Percentiles rank a stretch among this genome's conserved stretches.
phyloP scores from a whole-genome alignment of 2,329 filamentous ascomycete genomes.

The Knufia petricola region DNA sequence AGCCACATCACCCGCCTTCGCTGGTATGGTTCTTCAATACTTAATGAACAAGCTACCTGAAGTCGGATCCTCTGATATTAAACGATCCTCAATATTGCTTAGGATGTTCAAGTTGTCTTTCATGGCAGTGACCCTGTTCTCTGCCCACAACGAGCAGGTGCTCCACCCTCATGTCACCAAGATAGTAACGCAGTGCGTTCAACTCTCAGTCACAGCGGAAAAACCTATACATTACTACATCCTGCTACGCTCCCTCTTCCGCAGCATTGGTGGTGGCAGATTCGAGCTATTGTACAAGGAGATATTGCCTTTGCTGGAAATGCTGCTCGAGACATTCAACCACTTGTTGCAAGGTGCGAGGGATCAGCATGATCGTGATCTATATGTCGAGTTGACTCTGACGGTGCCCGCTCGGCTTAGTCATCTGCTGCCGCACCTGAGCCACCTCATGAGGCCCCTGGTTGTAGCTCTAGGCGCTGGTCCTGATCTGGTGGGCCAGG shows the following conservation, averaged over 20 bases:
- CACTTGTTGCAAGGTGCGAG: slow-evolving; percentile 83
- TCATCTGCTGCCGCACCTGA: slow-evolving; percentile 88
- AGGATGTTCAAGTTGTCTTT: slow-evolving; percentile 96
- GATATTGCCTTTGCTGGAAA: slow-evolving; percentile 88
- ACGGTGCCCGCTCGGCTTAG: slow-evolving; percentile 91
- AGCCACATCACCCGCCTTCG: slow-evolving; percentile 93
- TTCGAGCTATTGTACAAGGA: slow-evolving; percentile 99
- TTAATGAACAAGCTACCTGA: slow-evolving; percentile 94
- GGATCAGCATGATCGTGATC: slow-evolving; percentile 80
- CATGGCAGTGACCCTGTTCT: slow-evolving; percentile 97
- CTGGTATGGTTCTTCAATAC: slow-evolving; percentile 94
- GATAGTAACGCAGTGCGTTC: slow-evolving; percentile 94
- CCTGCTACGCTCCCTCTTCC: slow-evolving; percentile 79
- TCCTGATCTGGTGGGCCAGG: slow-evolving; percentile 88
- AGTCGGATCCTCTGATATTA: slow-evolving; percentile 82
- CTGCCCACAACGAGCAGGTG: slow-evolving; percentile 88
- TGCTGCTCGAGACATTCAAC: slow-evolving; percentile 94
- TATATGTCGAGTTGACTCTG: slow-evolving; percentile 93
- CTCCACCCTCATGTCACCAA: slow-evolving; percentile 91
- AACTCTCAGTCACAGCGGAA: slow-evolving; percentile 87
- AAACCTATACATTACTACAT: slow-evolving; percentile 99
- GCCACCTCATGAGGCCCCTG: slow-evolving; percentile 90
- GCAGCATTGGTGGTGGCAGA: slow-evolving; percentile 91
- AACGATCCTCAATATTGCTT: slow-evolving; percentile 84
- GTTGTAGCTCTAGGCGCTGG: slow-evolving; percentile 91